Evolutionary conservation across 2,329 filamentous ascomycete species (phyloP).

Genomic region (Monosporascus ibericus): DNA sequence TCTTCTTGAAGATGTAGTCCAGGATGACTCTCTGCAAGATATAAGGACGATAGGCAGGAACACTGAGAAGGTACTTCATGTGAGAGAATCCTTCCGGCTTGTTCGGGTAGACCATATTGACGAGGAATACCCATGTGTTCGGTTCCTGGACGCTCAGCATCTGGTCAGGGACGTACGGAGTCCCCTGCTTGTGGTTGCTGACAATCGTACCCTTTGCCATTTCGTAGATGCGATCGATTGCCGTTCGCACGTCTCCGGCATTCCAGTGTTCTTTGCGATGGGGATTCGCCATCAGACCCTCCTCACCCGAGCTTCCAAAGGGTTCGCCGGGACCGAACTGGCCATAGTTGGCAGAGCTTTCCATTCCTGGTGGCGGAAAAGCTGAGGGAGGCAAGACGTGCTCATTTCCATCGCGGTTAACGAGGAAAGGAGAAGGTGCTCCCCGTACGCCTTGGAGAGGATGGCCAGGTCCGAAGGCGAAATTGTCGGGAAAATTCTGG

Average conservation of each 20-base stretch:
- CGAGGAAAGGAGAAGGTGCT: no score
- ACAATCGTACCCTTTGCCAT: slow-evolving; percentile 23
- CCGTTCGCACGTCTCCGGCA: slow-evolving; percentile 15
- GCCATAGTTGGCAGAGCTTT: neutral
- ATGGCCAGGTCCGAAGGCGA: no score
- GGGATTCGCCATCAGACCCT: slow-evolving; percentile 5
- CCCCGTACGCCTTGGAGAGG: no score
- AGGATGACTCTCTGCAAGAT: slow-evolving; percentile 21
- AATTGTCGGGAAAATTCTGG: no score
- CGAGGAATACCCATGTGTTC: slow-evolving; percentile 21
- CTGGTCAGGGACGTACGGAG: slow-evolving; percentile 11
- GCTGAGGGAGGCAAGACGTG: no score
- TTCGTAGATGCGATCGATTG: slow-evolving; percentile 18
- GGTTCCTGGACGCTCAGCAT: slow-evolving; percentile 12
- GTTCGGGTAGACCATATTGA: slow-evolving; percentile 16
- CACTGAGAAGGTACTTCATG: slow-evolving; percentile 16
- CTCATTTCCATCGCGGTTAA: no score
- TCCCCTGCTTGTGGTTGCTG: slow-evolving; percentile 13
- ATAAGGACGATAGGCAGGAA: slow-evolving; percentile 15
- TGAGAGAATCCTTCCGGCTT: slow-evolving; percentile 15
- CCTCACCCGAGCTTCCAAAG: neutral
- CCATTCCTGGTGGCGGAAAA: neutral
- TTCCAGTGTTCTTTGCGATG: slow-evolving; percentile 20
- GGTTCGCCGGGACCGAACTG: neutral
- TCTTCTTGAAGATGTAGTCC: slow-evolving; percentile 24